Percentiles rank a stretch among this genome's conserved stretches.
Evolutionary conservation across 192 early-diverging fungal genomes (phyloP).

Genomic region (Coemansia sp.): DNA sequence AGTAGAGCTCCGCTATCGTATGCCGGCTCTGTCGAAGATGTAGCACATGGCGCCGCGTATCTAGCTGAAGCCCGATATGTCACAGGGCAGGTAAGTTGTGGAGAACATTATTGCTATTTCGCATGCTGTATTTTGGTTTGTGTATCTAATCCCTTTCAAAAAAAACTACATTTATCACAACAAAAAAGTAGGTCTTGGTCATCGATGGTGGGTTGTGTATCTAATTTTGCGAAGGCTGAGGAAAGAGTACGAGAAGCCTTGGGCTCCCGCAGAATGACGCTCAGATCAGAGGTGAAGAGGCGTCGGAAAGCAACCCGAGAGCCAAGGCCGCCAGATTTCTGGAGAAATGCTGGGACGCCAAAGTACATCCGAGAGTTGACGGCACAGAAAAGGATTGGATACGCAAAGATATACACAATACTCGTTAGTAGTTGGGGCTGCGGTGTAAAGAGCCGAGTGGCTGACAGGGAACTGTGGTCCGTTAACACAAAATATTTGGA

Average conservation of each 20-base stretch:
- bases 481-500: neutral
- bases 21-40: conserved; percentile 31
- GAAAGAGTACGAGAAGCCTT: too few species aligned
- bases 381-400: too few species aligned
- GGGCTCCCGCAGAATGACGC: too few species aligned
- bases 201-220: conserved; percentile 50
- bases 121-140: neutral
- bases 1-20: conserved; percentile 26
- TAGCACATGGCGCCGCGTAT: conserved; percentile 42
- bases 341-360: too few species aligned
- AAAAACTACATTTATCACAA: neutral
- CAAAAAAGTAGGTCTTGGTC: conserved; percentile 32
- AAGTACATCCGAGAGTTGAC: too few species aligned
- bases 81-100: conserved; percentile 38
- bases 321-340: too few species aligned
- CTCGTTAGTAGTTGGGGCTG: too few species aligned
- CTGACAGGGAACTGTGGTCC: too few species aligned
- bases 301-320: neutral
- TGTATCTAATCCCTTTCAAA: neutral
- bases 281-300: too few species aligned
- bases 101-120: neutral
- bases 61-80: conserved; percentile 43
- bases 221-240: neutral
- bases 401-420: too few species aligned
- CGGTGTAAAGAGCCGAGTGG: too few species aligned